These are phyloP conservation scores for Talaromyces sp. DNA, from an alignment of 2,329 filamentous ascomycete species.

Conservation along the genomic window DNA sequence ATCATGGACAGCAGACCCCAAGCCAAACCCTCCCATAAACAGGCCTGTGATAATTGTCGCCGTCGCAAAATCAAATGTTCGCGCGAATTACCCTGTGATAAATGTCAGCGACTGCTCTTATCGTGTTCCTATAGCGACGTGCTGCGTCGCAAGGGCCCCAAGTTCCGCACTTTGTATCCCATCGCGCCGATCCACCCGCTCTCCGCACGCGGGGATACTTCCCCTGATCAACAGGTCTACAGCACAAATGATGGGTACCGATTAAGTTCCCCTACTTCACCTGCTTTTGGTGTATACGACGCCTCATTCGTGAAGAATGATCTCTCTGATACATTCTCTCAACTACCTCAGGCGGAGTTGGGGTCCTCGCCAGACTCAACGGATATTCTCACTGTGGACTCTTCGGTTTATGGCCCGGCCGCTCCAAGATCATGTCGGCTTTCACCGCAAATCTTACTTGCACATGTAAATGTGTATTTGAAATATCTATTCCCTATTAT, in stretches of 20 bases:
- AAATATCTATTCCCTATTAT: slow-evolving; percentile 49
- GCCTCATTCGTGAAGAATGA: slow-evolving; percentile 28
- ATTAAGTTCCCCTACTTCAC: slow-evolving; percentile 31
- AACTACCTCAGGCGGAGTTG: slow-evolving; percentile 33
- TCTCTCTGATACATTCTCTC: slow-evolving; percentile 30
- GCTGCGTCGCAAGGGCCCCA: slow-evolving; percentile 43
- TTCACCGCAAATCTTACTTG: slow-evolving; percentile 37
- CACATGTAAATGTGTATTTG: slow-evolving; percentile 45
- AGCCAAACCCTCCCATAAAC: slow-evolving; percentile 33
- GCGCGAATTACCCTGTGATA: slow-evolving; percentile 45
- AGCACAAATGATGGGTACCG: slow-evolving; percentile 15
- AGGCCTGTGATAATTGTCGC: slow-evolving; percentile 47
- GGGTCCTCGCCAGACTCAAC: slow-evolving; percentile 40
- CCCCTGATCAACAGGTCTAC: neutral
- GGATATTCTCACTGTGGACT: slow-evolving; percentile 28
- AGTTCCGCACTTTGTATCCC: slow-evolving; percentile 43
- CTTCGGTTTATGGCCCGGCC: slow-evolving; percentile 24
- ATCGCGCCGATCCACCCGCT: slow-evolving; percentile 40
- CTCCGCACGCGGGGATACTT: slow-evolving; percentile 23
- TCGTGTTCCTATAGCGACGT: slow-evolving; percentile 45
- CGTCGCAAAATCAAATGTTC: slow-evolving; percentile 48
- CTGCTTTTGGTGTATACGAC: slow-evolving; percentile 28
- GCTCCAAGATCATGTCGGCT: slow-evolving; percentile 30
- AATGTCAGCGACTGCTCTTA: slow-evolving; percentile 40
- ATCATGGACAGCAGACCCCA: slow-evolving; percentile 26